Percentiles rank a stretch among this genome's conserved stretches.
Evolutionary conservation across 345 rosid genomes (phyloP).

Genomic region (thale cress (Arabidopsis thaliana)): DNA sequence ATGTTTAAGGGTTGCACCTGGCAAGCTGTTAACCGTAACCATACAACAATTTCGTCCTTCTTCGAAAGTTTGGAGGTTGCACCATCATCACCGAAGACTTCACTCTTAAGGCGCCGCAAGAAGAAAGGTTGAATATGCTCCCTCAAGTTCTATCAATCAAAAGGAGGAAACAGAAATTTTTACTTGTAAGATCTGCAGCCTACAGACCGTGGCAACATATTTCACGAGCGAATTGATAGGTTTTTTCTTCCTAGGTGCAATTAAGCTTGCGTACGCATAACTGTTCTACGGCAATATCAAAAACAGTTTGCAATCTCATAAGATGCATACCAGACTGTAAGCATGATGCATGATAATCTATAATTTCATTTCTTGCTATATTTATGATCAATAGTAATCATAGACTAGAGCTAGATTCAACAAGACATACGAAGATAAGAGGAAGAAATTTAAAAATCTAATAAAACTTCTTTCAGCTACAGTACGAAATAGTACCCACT

Average conservation of each 20-base stretch:
- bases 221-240: constrained; percentile 18
- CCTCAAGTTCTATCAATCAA: constrained; percentile 68
- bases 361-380: constrained; percentile 1
- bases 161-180: constrained; percentile 8
- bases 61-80: constrained; percentile 72
- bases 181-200: constrained; percentile 20
- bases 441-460: constrained; percentile 11
- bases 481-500: constrained; percentile 5
- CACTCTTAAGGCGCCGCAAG: constrained; percentile 88
- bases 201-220: constrained; percentile 18
- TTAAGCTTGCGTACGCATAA: constrained; percentile 1
- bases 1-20: constrained; percentile 61
- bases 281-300: not conserved
- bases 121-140: constrained; percentile 92
- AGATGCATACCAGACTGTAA: constrained; percentile 16
- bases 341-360: constrained; percentile 5
- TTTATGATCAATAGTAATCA: constrained; percentile 1
- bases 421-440: constrained; percentile 18
- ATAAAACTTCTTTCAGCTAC: constrained; percentile 17
- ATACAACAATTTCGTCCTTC: constrained; percentile 89
- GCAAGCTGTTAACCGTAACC: constrained; percentile 83
- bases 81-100: constrained; percentile 70
- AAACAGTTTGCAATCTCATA: constrained; percentile 15
- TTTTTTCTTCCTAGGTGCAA: constrained; percentile 11
- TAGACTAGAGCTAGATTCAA: constrained; percentile 15